Conservation (phyloP, 176 grass and related monocot genomes). For the Oryza meyeriana region DNA sequence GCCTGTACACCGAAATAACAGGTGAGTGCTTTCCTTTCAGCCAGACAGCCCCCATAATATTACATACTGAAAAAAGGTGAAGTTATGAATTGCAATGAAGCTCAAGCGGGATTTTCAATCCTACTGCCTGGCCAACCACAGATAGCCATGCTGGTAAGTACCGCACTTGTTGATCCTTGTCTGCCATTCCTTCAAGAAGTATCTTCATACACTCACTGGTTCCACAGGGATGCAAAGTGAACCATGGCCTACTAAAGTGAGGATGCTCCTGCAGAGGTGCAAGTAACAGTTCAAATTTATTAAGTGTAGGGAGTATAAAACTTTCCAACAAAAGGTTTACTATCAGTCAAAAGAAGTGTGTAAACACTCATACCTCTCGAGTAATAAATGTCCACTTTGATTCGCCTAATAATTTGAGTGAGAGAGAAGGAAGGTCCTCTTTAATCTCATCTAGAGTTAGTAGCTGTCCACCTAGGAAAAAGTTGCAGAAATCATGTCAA, state of each 20-base stretch:
- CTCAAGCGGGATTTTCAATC: conserved; percentile 67
- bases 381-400: conserved; percentile 94
- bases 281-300: neutral
- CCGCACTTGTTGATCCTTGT: conserved; percentile 16
- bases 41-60: neutral
- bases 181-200: conserved; percentile 37
- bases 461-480: conserved; percentile 59
- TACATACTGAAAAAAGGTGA: neutral
- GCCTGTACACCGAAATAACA: neutral
- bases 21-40: neutral
- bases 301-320: neutral
- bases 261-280: conserved; percentile 77
- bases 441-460: conserved; percentile 70
- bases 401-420: conserved; percentile 50
- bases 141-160: conserved; percentile 87
- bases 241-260: conserved; percentile 77
- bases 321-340: neutral
- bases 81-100: conserved; percentile 42
- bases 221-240: conserved; percentile 88
- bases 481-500: conserved; percentile 12
- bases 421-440: conserved; percentile 52
- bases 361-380: conserved; percentile 57
- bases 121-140: conserved; percentile 69
- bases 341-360: neutral
- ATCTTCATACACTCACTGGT: conserved; percentile 84